Base-by-base conservation (phyloP, 768 basidiomycete genomes). In the Rhizopogon roseolus region DNA sequence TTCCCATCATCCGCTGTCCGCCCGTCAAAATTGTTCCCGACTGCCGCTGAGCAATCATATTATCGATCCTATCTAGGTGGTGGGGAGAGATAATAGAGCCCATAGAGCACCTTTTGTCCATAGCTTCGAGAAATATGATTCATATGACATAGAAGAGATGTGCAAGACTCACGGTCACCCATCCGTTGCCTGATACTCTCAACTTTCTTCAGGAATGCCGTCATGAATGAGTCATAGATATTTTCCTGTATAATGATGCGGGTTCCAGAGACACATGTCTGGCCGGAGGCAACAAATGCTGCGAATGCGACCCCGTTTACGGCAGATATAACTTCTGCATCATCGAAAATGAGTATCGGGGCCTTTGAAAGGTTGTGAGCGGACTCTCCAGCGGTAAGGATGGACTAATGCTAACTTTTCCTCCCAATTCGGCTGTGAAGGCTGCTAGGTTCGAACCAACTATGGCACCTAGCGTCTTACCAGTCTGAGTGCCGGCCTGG, bases 251-350 rank as follows among this genome's bases (percentile, higher is more conserved):
- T 70, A 5, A 93, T 74, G 17, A 93, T 73, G n/a, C 91, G 81
- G 11, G 90, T 85, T n/a, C 90, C 91, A 2, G 91, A 93, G n/a
- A 93, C 86, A 55, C 91, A 93, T 8, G 91, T 93, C 71, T 94
- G 92, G 3, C 92, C 92, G 22, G 89, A 90, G 1, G 92, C 92
- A 48, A 94, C 74, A 60, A 93, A 94, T 1, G 86, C 81, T 9
- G 90, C 86, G 62, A 94, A 93, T 0, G 89, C 86, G 6, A 81
- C 81, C 16, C 92, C 92, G 57, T 93, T 93, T 19, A 89, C 86
- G 0, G 91, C 86, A n/a, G 81, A 77, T 19, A 71, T 58, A 48
- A 90, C 61, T 61, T 93, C 86, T 6, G 89, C 85, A 63, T 94
- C 90, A 48, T 85, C 73, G 62, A 93, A 93, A 9, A 93, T 74